A percentile compares a stretch with the other conserved stretches of the same genome.
phyloP scores from a whole-genome alignment of 371 early-diverging fungal genomes.

The Nematocida ausubeli region DNA sequence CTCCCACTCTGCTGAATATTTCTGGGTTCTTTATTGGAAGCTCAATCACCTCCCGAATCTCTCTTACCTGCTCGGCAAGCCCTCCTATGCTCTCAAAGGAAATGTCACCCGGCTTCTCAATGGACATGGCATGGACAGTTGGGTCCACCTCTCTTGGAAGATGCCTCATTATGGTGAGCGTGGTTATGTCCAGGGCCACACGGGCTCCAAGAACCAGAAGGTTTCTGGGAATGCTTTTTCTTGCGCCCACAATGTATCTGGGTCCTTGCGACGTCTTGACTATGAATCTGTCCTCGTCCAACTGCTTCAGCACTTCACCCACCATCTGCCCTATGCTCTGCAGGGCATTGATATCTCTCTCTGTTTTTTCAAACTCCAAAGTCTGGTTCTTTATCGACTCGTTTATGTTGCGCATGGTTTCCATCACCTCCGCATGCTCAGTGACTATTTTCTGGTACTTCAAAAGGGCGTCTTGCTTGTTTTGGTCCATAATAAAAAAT shows the following conservation, averaged over 20 bases:
- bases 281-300: slow-evolving; percentile 93
- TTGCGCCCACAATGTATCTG: slow-evolving; percentile 95
- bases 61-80: slow-evolving; percentile 88
- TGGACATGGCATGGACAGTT: slow-evolving; percentile 95
- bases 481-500: slow-evolving; percentile 52
- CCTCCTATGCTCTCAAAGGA: slow-evolving; percentile 96
- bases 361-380: slow-evolving; percentile 85
- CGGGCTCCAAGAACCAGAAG: slow-evolving; percentile 82
- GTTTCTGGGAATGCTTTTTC: slow-evolving; percentile 82
- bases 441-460: slow-evolving; percentile 36
- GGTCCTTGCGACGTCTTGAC: slow-evolving; percentile 96
- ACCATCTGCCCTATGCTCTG: slow-evolving; percentile 97
- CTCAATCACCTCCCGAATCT: slow-evolving; percentile 94
- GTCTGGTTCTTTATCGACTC: slow-evolving; percentile 72
- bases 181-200: slow-evolving; percentile 97
- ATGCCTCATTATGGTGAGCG: slow-evolving; percentile 94
- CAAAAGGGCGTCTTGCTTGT: slow-evolving; percentile 41
- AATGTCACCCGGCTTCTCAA: slow-evolving; percentile 77
- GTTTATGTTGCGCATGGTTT: slow-evolving; percentile 50
- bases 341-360: slow-evolving; percentile 91
- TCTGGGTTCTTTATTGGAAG: slow-evolving; percentile 96
- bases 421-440: slow-evolving; percentile 23
- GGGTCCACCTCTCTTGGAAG: slow-evolving; percentile 97
- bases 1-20: slow-evolving; percentile 90
- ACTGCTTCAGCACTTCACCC: slow-evolving; percentile 93